These are phyloP conservation scores for Colletotrichum sp. DNA, from an alignment of 2,329 filamentous ascomycete genomes.

Conservation along the genomic window DNA sequence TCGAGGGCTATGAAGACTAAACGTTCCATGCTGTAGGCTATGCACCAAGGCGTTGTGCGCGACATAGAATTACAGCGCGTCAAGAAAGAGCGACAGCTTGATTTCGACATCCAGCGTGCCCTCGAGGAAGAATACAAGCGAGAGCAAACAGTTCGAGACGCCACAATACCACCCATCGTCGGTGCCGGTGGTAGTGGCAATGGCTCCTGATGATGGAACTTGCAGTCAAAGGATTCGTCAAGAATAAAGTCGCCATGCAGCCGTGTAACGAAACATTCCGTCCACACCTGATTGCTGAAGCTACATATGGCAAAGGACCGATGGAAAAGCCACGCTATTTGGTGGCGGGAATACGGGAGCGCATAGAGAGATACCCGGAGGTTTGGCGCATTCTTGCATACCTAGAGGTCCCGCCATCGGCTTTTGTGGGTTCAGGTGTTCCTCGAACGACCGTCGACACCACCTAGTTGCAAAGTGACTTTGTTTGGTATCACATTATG, in stretches of 20 bases:
- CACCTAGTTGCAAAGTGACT: background rate
- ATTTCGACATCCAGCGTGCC: slow-evolving; percentile 89
- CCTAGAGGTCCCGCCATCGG: background rate
- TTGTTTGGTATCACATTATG: background rate
- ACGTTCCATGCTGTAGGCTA: slow-evolving; percentile 66
- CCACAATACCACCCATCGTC: slow-evolving; percentile 18
- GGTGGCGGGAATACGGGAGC: background rate
- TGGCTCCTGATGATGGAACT: background rate
- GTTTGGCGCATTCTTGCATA: background rate
- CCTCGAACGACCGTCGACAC: background rate
- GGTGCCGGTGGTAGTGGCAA: background rate
- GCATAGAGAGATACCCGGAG: background rate
- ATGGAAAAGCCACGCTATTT: background rate
- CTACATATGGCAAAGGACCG: background rate
- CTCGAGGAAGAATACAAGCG: slow-evolving; percentile 92
- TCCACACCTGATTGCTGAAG: background rate
- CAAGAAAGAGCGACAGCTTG: slow-evolving; percentile 88
- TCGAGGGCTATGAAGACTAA: background rate
- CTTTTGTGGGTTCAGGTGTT: background rate
- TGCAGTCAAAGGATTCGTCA: background rate
- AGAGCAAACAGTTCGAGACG: slow-evolving; percentile 76
- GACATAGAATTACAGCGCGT: slow-evolving; percentile 94
- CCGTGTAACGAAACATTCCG: background rate
- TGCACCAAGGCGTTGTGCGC: slow-evolving; percentile 93
- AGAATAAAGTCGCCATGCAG: background rate